Base-by-base conservation (phyloP, 2,329 filamentous ascomycete genomes). In the Apiospora malaysiana region DNA sequence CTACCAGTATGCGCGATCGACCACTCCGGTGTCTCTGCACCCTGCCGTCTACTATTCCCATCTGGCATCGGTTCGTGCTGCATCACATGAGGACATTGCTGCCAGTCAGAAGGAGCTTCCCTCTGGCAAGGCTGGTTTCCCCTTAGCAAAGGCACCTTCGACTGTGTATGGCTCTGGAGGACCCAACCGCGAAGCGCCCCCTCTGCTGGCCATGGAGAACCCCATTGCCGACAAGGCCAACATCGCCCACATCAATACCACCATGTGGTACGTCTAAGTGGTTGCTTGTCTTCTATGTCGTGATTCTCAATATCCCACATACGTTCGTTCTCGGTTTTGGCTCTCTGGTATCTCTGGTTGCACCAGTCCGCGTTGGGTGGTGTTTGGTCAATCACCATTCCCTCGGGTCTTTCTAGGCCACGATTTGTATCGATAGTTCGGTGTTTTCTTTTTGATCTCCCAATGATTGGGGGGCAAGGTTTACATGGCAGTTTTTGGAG, bases 31-130 rank as follows among this genome's bases (percentile, higher is more conserved):
- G 0, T 98, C 95, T 0, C 82, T 96, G 0, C 93, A 91, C 74
- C 96, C 96, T 0, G 94, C 96, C 0, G 92, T 98, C 0, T 99
- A 99, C 86, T 99, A 99, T 76, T 94, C 97, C 0, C 96, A 99
- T 81, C 83, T 99, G 73, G 94, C 95, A 45, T 92, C 94, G 10
- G 90, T 90, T 71, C 93, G 96, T 68, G 94, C 93, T 25, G 90
- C 91, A 69, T 85, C 90, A 4, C 96, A 99, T 74, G 91, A 95
- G 77, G 80, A 85, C 71, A 75, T 83, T 4, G 78, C 83, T 0
- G 79, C 84, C 0, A 86, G 84, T 21, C 82, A 84, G 18, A 80
- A 73, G 82, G 87, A 77, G 78, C 84, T 84, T 68, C 79, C 81
- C 68, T 75, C 82, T 14, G 83, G 83, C 14, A 84, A 85, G 73